Conservation (phyloP, 2,329 filamentous ascomycete species). For the Coleophoma crateriformis region DNA sequence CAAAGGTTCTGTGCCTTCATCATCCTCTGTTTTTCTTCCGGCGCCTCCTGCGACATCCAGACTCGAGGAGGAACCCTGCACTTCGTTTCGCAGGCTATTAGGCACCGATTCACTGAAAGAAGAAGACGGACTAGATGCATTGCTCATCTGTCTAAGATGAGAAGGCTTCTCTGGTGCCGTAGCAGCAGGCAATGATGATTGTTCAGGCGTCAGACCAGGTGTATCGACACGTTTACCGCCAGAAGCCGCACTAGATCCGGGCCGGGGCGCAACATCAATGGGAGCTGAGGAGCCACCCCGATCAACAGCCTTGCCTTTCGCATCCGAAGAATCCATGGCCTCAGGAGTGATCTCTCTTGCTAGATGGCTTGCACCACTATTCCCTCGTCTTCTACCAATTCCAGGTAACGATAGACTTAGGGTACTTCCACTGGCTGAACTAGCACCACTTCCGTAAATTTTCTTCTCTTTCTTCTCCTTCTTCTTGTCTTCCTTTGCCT, state of each 20-base stretch:
- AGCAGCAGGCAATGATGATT: conserved; percentile 35
- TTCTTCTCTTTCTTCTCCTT: conserved; percentile 52
- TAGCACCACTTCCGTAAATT: conserved; percentile 35
- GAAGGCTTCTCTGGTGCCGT: conserved; percentile 57
- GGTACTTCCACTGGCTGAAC: conserved; percentile 57
- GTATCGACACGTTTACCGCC: conserved; percentile 18
- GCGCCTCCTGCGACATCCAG: conserved; percentile 47
- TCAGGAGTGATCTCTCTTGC: conserved; percentile 49
- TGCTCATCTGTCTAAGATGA: conserved; percentile 78
- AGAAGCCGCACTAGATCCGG: conserved; percentile 11
- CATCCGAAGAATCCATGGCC: conserved; percentile 27
- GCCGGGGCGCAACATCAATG: conserved; percentile 11
- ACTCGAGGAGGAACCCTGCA: conserved; percentile 34
- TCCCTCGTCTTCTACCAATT: conserved; percentile 48
- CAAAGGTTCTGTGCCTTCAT: conserved; percentile 61
- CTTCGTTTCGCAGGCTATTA: conserved; percentile 32
- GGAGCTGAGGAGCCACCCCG: conserved; percentile 30
- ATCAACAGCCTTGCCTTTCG: conserved; percentile 69
- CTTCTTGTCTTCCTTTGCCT: conserved; percentile 80
- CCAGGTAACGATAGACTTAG: conserved; percentile 49
- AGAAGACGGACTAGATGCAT: conserved; percentile 76
- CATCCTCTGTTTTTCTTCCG: conserved; percentile 32
- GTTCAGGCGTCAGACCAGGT: conserved; percentile 18
- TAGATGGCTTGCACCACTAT: conserved; percentile 54
- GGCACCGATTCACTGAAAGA: conserved; percentile 65